Evolutionary conservation across 192 early-diverging fungal genomes (phyloP).

Genomic region (Glomus cerebriforme): DNA sequence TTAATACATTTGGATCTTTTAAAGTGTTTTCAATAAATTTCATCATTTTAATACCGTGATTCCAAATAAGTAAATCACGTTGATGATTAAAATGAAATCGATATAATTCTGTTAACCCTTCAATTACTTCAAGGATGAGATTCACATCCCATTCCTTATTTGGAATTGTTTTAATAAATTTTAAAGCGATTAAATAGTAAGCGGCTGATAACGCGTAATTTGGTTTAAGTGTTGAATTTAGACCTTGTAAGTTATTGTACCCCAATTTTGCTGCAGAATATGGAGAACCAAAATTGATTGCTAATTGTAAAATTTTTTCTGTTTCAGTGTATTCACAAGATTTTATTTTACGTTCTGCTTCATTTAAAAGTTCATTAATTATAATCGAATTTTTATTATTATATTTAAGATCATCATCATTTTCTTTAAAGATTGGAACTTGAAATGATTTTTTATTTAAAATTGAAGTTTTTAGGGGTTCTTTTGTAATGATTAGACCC

Average conservation of each 20-base stretch:
- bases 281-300: background rate
- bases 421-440: background rate
- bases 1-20: background rate
- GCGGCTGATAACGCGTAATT: background rate
- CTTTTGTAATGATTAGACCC: background rate
- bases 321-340: background rate
- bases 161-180: background rate
- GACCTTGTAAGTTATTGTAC: background rate
- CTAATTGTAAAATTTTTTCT: background rate
- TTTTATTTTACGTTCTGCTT: background rate
- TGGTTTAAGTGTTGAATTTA: background rate
- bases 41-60: slow-evolving; percentile 13
- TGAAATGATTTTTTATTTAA: background rate
- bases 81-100: background rate
- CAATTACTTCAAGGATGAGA: background rate
- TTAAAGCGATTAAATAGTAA: slow-evolving; percentile 14
- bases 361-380: background rate
- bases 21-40: background rate
- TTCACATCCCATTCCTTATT: background rate
- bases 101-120: slow-evolving; percentile 1
- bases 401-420: background rate
- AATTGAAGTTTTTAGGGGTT: background rate
- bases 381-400: no score
- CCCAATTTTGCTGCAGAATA: background rate
- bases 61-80: slow-evolving; percentile 7